Conservation (phyloP, 371 early-diverging fungal species). For the Mortierella polycephala region DNA sequence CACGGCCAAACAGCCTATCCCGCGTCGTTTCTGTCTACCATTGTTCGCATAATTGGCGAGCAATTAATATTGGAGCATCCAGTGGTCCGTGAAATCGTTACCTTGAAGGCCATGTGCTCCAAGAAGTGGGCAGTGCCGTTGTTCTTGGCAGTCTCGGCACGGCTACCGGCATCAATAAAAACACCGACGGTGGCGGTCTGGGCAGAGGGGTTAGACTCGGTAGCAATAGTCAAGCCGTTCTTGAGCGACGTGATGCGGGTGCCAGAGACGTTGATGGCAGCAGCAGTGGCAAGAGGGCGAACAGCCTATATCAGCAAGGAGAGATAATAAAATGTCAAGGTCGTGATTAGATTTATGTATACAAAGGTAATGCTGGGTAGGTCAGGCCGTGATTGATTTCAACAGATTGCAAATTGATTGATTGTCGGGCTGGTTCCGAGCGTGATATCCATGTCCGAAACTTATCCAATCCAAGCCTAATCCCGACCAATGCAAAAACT, state of each 20-base stretch:
- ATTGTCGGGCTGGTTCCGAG: too few relatives aligned
- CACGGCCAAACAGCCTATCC: too few relatives aligned
- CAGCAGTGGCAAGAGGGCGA: conserved; percentile 67
- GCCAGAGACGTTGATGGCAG: conserved; percentile 62
- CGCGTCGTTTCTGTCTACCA: too few relatives aligned
- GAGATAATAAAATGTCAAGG: neutral
- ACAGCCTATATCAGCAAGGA: conserved; percentile 49
- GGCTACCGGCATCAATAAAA: conserved; percentile 97
- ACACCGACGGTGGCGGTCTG: conserved; percentile 98
- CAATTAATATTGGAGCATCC: too few relatives aligned
- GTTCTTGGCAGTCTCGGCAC: conserved; percentile 89
- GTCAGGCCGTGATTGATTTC: too few relatives aligned
- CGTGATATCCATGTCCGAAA: too few relatives aligned
- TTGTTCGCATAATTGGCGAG: too few relatives aligned
- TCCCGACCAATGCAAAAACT: too few relatives aligned
- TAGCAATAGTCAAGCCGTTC: conserved; percentile 96
- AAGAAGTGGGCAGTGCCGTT: conserved; percentile 98
- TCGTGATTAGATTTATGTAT: neutral
- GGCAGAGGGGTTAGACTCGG: conserved; percentile 90
- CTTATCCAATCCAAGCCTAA: too few relatives aligned
- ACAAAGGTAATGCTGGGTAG: too few relatives aligned
- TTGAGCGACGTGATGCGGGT: conserved; percentile 85
- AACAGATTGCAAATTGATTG: too few relatives aligned
- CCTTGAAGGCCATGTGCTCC: conserved; percentile 99
- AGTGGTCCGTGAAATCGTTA: conserved; percentile 34